These are phyloP conservation scores for Pochonia chlamydosporia DNA, from an alignment of 2,329 filamentous ascomycete genomes.

Conservation along the genomic window DNA sequence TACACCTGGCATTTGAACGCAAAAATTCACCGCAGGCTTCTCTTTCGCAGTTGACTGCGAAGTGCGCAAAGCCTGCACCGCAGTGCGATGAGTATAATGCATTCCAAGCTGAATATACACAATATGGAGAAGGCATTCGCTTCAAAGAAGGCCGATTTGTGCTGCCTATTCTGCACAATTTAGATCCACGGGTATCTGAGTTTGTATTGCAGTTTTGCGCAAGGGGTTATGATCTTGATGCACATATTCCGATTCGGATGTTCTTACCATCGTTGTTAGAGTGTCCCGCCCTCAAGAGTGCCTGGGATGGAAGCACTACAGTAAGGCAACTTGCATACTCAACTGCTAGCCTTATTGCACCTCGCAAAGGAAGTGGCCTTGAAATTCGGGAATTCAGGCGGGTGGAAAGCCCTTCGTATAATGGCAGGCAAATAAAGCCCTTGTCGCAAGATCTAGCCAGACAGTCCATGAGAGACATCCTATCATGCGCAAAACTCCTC, in stretches of 20 bases:
- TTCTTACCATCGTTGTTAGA: conserved; percentile 63
- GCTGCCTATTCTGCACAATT: conserved; percentile 8
- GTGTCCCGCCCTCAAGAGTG: conserved; percentile 45
- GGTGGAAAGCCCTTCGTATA: conserved; percentile 23
- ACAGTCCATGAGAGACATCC: conserved; percentile 13
- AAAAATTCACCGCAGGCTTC: conserved; percentile 20
- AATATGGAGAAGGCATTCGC: not conserved
- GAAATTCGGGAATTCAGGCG: conserved; percentile 31
- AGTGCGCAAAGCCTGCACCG: conserved; percentile 16
- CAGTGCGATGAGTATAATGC: conserved; percentile 14
- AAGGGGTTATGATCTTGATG: not conserved
- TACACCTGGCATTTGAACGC: conserved; percentile 31
- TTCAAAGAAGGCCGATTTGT: not conserved
- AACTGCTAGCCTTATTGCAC: conserved; percentile 16
- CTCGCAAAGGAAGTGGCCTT: not conserved
- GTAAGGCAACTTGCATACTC: conserved; percentile 52
- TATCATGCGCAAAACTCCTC: conserved; percentile 2
- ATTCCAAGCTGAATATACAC: not conserved
- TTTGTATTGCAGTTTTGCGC: conserved; percentile 25
- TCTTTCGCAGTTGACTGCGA: conserved; percentile 22
- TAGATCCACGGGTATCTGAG: conserved; percentile 36
- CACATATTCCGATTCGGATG: conserved; percentile 31
- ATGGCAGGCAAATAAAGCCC: conserved; percentile 19
- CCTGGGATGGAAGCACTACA: conserved; percentile 47
- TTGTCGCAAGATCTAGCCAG: conserved; percentile 7